Evolutionary conservation across 1,139 yeast genomes (phyloP).

Genomic region (Suhomyces ambrosiae): DNA sequence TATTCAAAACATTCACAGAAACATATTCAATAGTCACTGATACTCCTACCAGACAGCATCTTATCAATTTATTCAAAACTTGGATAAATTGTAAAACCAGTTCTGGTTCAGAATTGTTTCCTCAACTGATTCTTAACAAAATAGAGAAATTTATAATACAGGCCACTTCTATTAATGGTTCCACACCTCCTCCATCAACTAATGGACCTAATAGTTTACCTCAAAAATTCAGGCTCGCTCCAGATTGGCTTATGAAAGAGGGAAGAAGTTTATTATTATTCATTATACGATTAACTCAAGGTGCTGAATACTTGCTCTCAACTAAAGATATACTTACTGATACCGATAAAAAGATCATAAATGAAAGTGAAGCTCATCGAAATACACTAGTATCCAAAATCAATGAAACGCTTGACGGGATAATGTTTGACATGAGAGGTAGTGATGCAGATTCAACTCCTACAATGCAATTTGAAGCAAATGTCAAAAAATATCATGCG

Average conservation of each 20-base stretch:
- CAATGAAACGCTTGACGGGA: conserved; percentile 35
- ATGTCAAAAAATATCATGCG: conserved; percentile 30
- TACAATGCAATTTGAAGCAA: conserved; percentile 13
- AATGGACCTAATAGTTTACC: conserved; percentile 2
- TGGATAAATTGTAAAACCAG: conserved; percentile 39
- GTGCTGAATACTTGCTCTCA: conserved; percentile 3
- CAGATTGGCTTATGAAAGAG: conserved; percentile 27
- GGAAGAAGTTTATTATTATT: conserved; percentile 24
- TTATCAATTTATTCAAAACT: conserved; percentile 44
- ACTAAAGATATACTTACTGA: neutral
- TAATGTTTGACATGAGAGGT: conserved; percentile 18
- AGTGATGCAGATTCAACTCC: conserved; percentile 18
- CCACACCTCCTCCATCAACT: conserved; percentile 11
- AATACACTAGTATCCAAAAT: conserved; percentile 35
- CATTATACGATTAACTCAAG: conserved; percentile 22
- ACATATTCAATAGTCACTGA: conserved; percentile 44
- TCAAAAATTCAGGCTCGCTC: conserved; percentile 13
- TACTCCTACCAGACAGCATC: conserved; percentile 37
- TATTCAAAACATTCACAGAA: conserved; percentile 40
- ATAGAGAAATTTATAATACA: conserved; percentile 45
- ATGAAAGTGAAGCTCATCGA: conserved; percentile 23
- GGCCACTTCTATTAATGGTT: conserved; percentile 33
- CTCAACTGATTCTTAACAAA: conserved; percentile 28
- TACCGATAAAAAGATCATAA: conserved; percentile 16
- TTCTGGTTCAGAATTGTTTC: conserved; percentile 42